These are phyloP conservation scores for Wallemia ichthyophaga DNA, from an alignment of 1,284 basidiomycete species.

Conservation along the genomic window DNA sequence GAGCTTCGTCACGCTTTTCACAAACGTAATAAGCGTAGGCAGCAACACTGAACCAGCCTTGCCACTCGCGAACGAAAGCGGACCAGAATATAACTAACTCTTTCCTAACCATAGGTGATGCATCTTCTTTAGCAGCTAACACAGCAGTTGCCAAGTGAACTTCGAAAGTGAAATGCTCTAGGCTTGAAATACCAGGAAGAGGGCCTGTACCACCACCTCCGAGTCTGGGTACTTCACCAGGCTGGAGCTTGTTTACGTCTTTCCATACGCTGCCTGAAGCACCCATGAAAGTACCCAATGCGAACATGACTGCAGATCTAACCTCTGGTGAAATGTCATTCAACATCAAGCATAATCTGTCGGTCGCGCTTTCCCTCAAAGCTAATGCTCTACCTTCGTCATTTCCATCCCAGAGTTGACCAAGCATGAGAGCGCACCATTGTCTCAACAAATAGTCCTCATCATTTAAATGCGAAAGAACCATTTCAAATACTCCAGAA, in stretches of 20 bases:
- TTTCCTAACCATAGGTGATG: constrained; percentile 82
- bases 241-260: constrained; percentile 23
- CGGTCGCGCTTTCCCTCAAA: constrained; percentile 51
- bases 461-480: constrained; percentile 49
- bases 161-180: constrained; percentile 30
- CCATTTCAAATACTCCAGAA: constrained; percentile 65
- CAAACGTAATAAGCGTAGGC: constrained; percentile 80
- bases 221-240: neutral
- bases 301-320: constrained; percentile 63
- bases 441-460: constrained; percentile 75
- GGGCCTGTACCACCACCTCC: constrained; percentile 65
- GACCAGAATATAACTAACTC: constrained; percentile 75
- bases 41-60: constrained; percentile 79
- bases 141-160: constrained; percentile 24
- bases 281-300: constrained; percentile 75
- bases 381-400: constrained; percentile 71
- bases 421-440: constrained; percentile 80
- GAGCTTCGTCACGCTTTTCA: constrained; percentile 23
- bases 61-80: constrained; percentile 79
- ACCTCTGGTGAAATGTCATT: constrained; percentile 80
- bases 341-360: constrained; percentile 51
- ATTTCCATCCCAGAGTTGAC: constrained; percentile 77
- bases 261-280: constrained; percentile 36
- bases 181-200: constrained; percentile 42
- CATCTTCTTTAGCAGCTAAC: constrained; percentile 59